These are phyloP conservation scores for Alnus rubra DNA, from an alignment of 306 rosid species.

Conservation along the genomic window DNA sequence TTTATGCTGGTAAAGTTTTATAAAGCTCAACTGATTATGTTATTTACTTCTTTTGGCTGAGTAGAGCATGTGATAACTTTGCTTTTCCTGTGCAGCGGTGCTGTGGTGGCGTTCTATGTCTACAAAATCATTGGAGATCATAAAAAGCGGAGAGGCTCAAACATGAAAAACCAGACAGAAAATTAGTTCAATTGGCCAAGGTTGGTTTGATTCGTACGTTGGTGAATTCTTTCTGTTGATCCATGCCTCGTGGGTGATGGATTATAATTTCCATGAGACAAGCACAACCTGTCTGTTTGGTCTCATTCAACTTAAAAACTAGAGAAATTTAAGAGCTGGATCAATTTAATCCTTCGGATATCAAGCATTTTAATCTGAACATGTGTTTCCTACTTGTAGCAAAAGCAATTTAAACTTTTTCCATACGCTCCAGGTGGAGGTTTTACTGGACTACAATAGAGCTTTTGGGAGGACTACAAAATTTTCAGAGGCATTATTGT, in stretches of 20 bases:
- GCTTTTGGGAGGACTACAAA: background rate
- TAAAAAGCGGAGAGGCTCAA: slow-evolving; percentile 41
- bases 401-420: background rate
- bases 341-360: slow-evolving; percentile 5
- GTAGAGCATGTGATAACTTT: slow-evolving; percentile 13
- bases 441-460: background rate
- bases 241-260: background rate
- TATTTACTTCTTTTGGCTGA: background rate
- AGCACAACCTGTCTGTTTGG: background rate
- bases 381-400: background rate
- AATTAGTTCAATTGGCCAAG: slow-evolving; percentile 36
- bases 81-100: slow-evolving; percentile 63
- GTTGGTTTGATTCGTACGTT: slow-evolving; percentile 31
- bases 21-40: background rate
- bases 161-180: slow-evolving; percentile 47
- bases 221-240: background rate
- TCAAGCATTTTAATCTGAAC: slow-evolving; percentile 2
- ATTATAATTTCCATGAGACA: background rate
- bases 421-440: slow-evolving; percentile 1
- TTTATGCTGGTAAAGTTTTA: background rate
- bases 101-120: slow-evolving; percentile 63
- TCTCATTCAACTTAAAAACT: background rate
- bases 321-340: no score
- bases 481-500: background rate
- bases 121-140: slow-evolving; percentile 52